Base-by-base conservation (phyloP, 495 filamentous ascomycete genomes). In the Pseudoneurospora amorphoporcata region DNA sequence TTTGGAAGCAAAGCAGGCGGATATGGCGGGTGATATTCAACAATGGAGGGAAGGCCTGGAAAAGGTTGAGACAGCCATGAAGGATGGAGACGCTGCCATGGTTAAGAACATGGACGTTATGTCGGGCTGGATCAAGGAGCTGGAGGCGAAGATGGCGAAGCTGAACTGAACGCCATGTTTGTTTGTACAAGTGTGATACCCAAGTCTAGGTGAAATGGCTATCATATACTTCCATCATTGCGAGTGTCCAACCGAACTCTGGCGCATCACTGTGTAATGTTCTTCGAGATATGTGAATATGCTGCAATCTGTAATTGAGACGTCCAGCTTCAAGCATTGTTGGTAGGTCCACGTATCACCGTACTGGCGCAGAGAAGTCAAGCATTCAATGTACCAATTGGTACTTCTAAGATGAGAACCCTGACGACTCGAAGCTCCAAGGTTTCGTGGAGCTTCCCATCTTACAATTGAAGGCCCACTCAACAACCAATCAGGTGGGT, bases 11-110 rank as follows among this genome's bases (percentile, higher is more conserved):
- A 86, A 89, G 61, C 95, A 98, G 78, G 88, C 87, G 16, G 92
- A 95, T 71, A 95, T 95, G 91, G 89, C 86, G 12, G 82, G 83
- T 14, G 95, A 98, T 78, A 90, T 99, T 45, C 88, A 88, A 80
- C 88, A 90, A 77, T 99, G 96, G 96, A 88, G 88, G 68, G 91
- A 93, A 74, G 92, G 92, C 0, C 80, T 99, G 32, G 87, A 89
- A 71, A 92, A 89, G 76, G 88, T 97, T 19, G 94, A 98, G 82
- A 82, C 82, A 68, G 88, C 90, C 65, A 88, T 98, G 77, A 82
- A 82, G 39, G 85, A 90, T 68, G 90, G 90, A 14, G 90, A 92
- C 77, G 84, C 85, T 32, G 85, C 88, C n/a, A 88, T 95, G 81
- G 86, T 86, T 73, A 86, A 84, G 39, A 98, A 99, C 79, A 89